A percentile compares a stretch with the other conserved stretches of the same genome.
phyloP scores from a whole-genome alignment of 2,329 filamentous ascomycete species.

The Colletotrichum horii region DNA sequence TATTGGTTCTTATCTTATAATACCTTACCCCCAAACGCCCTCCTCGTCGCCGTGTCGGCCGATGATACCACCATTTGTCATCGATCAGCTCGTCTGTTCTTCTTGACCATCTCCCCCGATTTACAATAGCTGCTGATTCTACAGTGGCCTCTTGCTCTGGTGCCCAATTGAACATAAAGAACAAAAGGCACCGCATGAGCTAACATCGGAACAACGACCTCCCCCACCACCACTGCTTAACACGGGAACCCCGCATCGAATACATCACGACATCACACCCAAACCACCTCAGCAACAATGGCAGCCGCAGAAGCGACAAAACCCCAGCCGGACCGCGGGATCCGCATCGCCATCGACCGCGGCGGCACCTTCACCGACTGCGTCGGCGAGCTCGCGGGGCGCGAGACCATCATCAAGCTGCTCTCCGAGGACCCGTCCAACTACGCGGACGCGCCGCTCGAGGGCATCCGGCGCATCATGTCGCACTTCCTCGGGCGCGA shows the following conservation, averaged over 20 bases:
- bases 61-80: constrained; percentile 5
- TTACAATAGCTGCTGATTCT: neutral
- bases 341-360: constrained; percentile 78
- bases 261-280: neutral
- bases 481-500: constrained; percentile 76
- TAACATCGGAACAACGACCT: neutral
- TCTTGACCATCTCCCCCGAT: neutral
- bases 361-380: constrained; percentile 95
- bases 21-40: neutral
- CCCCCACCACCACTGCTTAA: neutral
- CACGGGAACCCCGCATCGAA: neutral
- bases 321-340: constrained; percentile 53
- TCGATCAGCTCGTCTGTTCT: neutral
- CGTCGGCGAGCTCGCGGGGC: constrained; percentile 79
- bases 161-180: neutral
- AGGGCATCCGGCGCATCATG: constrained; percentile 87
- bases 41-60: neutral
- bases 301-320: constrained; percentile 21
- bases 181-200: neutral
- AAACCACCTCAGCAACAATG: constrained; percentile 32
- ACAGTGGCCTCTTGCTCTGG: neutral
- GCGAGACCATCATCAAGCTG: constrained; percentile 85
- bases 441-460: constrained; percentile 88
- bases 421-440: constrained; percentile 90
- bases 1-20: constrained; percentile 10